A percentile compares a stretch with the other conserved stretches of the same genome.
Conservation (phyloP, 768 basidiomycete genomes). For the Lenzites betulinus region DNA sequence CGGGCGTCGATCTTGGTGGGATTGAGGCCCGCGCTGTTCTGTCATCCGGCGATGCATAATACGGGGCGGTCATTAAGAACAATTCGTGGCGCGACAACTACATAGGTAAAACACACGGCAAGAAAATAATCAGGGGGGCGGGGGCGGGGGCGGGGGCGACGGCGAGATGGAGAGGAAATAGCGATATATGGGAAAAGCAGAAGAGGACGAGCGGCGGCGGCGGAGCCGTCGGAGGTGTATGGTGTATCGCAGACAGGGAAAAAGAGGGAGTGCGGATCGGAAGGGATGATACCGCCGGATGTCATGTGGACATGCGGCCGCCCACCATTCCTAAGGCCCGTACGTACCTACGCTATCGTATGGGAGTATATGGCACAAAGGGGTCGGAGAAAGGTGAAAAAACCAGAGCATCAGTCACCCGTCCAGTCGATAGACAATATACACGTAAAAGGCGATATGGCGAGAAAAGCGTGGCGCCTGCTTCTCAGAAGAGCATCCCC, state of each 20-base stretch:
- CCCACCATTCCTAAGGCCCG: not conserved
- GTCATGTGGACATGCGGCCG: not conserved
- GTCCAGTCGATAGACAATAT: slow-evolving; percentile 9
- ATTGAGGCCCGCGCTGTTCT: not conserved
- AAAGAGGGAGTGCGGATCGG: not conserved
- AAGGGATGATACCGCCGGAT: slow-evolving; percentile 1
- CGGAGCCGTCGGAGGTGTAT: not conserved
- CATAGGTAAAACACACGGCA: slow-evolving; percentile 23
- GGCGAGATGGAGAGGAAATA: slow-evolving; percentile 2
- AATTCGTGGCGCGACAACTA: slow-evolving; percentile 19
- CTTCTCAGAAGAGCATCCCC: slow-evolving; percentile 15
- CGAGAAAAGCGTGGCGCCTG: not conserved
- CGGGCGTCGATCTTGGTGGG: no score
- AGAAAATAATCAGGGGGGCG: not conserved
- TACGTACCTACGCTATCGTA: slow-evolving; percentile 18
- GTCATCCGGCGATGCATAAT: slow-evolving; percentile 3
- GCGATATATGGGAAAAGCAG: slow-evolving; percentile 23
- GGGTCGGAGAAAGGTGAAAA: not conserved
- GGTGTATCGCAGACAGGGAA: slow-evolving; percentile 12
- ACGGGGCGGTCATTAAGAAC: slow-evolving; percentile 9
- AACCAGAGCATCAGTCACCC: slow-evolving; percentile 3
- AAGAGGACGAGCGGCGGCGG: slow-evolving; percentile 3
- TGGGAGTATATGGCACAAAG: slow-evolving; percentile 1
- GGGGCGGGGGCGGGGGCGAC: not conserved
- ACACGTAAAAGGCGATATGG: slow-evolving; percentile 11